Evolutionary conservation across 192 early-diverging fungal genomes (phyloP).

Genomic region (Coemansia furcata): DNA sequence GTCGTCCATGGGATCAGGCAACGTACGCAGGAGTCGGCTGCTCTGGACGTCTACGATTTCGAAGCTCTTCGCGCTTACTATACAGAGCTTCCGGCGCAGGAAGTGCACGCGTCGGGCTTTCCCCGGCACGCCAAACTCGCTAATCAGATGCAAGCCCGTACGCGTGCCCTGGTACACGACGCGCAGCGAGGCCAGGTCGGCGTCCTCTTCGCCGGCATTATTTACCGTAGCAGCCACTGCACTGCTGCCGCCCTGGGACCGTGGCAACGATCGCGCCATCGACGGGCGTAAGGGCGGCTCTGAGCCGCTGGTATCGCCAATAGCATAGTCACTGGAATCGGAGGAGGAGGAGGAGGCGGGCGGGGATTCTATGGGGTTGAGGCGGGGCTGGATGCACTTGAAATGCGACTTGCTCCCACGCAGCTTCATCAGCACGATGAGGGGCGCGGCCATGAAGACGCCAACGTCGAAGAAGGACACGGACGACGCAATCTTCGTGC

Average conservation of each 20-base stretch:
- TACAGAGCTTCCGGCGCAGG: constrained; percentile 79
- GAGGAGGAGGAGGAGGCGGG: constrained; percentile 3
- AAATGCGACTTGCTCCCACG: constrained; percentile 50
- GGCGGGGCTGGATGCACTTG: constrained; percentile 51
- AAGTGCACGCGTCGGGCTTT: constrained; percentile 72
- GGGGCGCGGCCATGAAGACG: constrained; percentile 29
- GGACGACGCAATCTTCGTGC: constrained; percentile 40
- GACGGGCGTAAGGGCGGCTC: background rate
- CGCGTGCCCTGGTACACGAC: constrained; percentile 32
- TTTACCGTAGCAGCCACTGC: background rate
- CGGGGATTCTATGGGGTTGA: background rate
- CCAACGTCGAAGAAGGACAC: constrained; percentile 51
- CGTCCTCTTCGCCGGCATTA: background rate
- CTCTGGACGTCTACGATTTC: constrained; percentile 80
- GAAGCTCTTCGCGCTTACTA: constrained; percentile 88
- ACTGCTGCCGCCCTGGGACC: background rate
- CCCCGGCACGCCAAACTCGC: constrained; percentile 55
- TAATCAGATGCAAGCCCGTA: constrained; percentile 29
- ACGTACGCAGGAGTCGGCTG: constrained; percentile 25
- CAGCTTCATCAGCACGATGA: constrained; percentile 46
- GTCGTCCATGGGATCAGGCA: constrained; percentile 46
- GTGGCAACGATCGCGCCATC: background rate
- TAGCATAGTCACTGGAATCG: constrained; percentile 13
- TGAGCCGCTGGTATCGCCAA: background rate
- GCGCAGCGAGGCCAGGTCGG: constrained; percentile 16